A percentile compares a stretch with the other conserved stretches of the same genome.
These are phyloP conservation scores for Myriosclerotinia duriaeana DNA, from an alignment of 2,329 filamentous ascomycete species.

Conservation along the genomic window DNA sequence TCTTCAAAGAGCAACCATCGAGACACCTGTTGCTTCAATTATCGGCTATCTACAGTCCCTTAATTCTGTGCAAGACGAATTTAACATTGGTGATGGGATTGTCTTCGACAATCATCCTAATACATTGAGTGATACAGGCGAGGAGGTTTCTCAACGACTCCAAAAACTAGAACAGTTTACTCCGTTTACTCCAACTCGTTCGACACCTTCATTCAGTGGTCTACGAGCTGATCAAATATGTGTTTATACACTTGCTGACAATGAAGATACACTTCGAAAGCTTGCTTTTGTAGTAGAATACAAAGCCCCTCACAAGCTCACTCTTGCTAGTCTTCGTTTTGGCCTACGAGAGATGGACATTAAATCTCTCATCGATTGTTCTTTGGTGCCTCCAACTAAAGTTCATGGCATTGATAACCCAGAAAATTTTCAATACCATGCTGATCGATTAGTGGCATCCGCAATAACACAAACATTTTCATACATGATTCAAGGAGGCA, in stretches of 20 bases:
- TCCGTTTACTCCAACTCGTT: neutral
- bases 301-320: constrained; percentile 20
- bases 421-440: neutral
- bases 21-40: neutral
- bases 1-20: neutral
- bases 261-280: neutral
- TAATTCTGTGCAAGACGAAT: neutral
- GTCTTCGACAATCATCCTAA: neutral
- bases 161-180: neutral
- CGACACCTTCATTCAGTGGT: neutral
- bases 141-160: constrained; percentile 1
- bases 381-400: neutral
- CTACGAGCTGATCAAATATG: neutral
- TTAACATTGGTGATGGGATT: neutral
- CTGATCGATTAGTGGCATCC: constrained; percentile 9
- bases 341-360: constrained; percentile 16
- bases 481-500: constrained; percentile 14
- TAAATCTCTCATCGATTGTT: neutral
- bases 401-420: neutral
- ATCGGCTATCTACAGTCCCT: neutral
- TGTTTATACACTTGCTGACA: neutral
- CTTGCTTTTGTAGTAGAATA: constrained; percentile 14
- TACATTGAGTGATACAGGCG: neutral
- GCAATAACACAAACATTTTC: constrained; percentile 16
- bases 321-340: neutral